Evolutionary conservation across 805 yeast species (phyloP), one percentile per base, ranked within the genome.

Genomic region (Saturnispora sekii): DNA sequence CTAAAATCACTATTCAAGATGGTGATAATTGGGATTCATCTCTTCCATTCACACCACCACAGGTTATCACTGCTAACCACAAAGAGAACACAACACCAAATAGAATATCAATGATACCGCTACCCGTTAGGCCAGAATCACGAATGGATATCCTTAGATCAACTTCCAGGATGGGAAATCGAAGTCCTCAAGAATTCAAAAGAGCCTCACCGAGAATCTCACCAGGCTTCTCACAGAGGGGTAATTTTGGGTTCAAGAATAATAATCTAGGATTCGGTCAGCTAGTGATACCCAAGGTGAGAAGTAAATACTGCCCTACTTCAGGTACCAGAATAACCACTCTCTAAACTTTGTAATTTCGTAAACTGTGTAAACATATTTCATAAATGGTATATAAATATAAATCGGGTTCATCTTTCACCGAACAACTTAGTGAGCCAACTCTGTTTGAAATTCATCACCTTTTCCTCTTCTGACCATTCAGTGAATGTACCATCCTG

Each of bases 381-480:
- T n/a, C 9, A 17, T 26, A 34, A 28, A 21, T 38, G 15, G 29
- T 10, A 26, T 63, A 71, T 1, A 17, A 35, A 18, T 10, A 18
- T 18, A 40, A n/a, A 14, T 15, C 12, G 10, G 9, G 32, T 58
- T 73, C 43, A 65, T 46, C 65, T 67, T 32, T 62, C 65, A 12
- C 77, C 77, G 55, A 72, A 72, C 4, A 71, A 48, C 45, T 57
- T 53, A 1, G 73, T 68, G 16, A 67, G 35, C 69, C 69, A 64
- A 26, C 68, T 58, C 29, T 63, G 53, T 32, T 55, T 51, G 47
- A 72, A 73, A 9, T 58, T 54, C 41, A 61, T 60, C 12, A 52
- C 46, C 44, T 59, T 65, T 50, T 73, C 79, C 36, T 65, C 66
- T 12, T 67, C 70, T 10, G 62, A 54, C 54, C 70, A 73, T 40